These are phyloP conservation scores for Wickerhamomyces mucosus DNA, from an alignment of 805 yeast genomes.

Conservation along the genomic window DNA sequence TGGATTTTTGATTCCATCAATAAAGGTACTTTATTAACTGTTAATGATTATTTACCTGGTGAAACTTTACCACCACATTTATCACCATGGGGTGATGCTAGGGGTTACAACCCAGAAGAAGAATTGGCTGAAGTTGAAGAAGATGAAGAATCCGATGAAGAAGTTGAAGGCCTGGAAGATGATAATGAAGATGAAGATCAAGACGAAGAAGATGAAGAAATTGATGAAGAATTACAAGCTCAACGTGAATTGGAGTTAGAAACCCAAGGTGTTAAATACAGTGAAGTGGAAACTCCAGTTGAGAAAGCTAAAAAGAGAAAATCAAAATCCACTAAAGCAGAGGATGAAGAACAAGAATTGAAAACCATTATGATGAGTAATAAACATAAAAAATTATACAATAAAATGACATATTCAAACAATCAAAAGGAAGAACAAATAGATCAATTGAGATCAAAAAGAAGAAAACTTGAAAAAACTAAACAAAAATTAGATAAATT, in stretches of 20 bases:
- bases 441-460: constrained; percentile 59
- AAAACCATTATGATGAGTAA: constrained; percentile 96
- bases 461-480: constrained; percentile 55
- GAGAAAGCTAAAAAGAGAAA: constrained; percentile 24
- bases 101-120: constrained; percentile 78
- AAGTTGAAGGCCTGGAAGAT: constrained; percentile 40
- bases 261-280: constrained; percentile 75
- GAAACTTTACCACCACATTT: constrained; percentile 93
- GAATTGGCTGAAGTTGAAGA: constrained; percentile 29
- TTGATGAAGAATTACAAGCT: constrained; percentile 47
- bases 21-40: constrained; percentile 64
- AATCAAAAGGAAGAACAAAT: constrained; percentile 73
- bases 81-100: constrained; percentile 98
- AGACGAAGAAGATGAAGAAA: constrained; percentile 36
- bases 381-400: constrained; percentile 88
- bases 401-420: constrained; percentile 89
- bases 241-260: constrained; percentile 86
- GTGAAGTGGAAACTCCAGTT: constrained; percentile 36
- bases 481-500: constrained; percentile 14
- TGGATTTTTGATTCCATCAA: constrained; percentile 94
- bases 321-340: constrained; percentile 31
- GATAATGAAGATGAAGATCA: constrained; percentile 45
- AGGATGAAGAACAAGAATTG: constrained; percentile 76
- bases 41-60: constrained; percentile 83
- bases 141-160: constrained; percentile 37